Conservation (phyloP, 2,329 filamentous ascomycete genomes). For the Corynespora cassiicola region DNA sequence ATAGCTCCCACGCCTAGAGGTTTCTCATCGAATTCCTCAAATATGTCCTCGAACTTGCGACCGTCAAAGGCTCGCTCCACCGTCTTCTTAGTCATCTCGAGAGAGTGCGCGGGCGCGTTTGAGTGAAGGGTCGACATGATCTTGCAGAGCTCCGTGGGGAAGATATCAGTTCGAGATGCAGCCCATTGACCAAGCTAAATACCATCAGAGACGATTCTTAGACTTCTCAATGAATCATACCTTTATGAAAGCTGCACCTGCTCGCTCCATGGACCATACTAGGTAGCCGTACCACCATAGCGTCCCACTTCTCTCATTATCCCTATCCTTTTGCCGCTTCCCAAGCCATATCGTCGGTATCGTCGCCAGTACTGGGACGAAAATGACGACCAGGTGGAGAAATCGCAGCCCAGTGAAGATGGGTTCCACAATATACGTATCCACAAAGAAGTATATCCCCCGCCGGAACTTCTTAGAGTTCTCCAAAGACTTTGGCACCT, state of each 20-base stretch:
- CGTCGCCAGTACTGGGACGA: slow-evolving; percentile 84
- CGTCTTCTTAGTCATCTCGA: slow-evolving; percentile 78
- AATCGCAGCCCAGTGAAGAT: slow-evolving; percentile 88
- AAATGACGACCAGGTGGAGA: slow-evolving; percentile 83
- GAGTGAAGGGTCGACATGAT: slow-evolving; percentile 96
- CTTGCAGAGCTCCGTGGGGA: slow-evolving; percentile 88
- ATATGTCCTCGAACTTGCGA: slow-evolving; percentile 84
- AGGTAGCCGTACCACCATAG: slow-evolving; percentile 95
- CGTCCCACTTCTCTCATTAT: slow-evolving; percentile 80
- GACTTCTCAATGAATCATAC: slow-evolving; percentile 50
- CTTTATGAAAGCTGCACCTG: slow-evolving; percentile 97
- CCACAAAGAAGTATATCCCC: slow-evolving; percentile 69
- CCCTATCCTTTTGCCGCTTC: slow-evolving; percentile 63
- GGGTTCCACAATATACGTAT: slow-evolving; percentile 79
- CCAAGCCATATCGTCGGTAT: slow-evolving; percentile 86
- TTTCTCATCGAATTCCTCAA: slow-evolving; percentile 90
- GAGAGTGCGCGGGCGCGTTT: slow-evolving; percentile 88
- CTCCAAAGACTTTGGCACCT: slow-evolving; percentile 66
- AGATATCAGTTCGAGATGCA: slow-evolving; percentile 93
- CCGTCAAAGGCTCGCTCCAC: slow-evolving; percentile 84
- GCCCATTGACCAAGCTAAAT: slow-evolving; percentile 93
- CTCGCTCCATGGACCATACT: slow-evolving; percentile 87
- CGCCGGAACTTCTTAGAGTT: slow-evolving; percentile 66
- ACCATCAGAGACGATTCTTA: slow-evolving; percentile 19
- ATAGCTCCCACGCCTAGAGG: slow-evolving; percentile 95